Evolutionary conservation across 176 grass and related monocot genomes (phyloP).

Genomic region (Chrysopogon serrulatus): DNA sequence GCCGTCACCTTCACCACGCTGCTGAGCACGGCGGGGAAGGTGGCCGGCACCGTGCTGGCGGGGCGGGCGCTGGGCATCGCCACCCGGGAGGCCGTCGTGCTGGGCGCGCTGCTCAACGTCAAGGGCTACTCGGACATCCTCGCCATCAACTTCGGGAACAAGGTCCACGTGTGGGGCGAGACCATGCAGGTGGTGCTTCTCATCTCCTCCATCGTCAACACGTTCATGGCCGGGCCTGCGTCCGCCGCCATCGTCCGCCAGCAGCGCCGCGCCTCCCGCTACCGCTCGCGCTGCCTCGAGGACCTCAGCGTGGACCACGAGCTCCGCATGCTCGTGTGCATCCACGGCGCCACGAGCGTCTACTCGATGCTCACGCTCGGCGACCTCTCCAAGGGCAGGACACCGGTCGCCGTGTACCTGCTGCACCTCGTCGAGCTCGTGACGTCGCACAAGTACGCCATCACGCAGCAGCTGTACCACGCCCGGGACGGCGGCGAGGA

Average conservation of each 20-base stretch:
- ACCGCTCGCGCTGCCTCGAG: conserved; percentile 50
- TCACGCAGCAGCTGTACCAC: conserved; percentile 52
- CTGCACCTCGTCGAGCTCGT: conserved; percentile 68
- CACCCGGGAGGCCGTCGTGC: conserved; percentile 41
- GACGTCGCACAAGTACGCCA: conserved; percentile 43
- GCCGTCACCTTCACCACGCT: conserved; percentile 36
- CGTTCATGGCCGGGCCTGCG: conserved; percentile 54
- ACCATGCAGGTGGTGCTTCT: conserved; percentile 30
- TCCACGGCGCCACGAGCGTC: conserved; percentile 34
- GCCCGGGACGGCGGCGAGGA: neutral
- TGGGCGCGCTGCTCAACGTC: conserved; percentile 64
- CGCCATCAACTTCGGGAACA: conserved; percentile 33
- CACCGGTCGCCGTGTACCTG: conserved; percentile 35
- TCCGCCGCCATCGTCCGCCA: conserved; percentile 52
- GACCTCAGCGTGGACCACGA: conserved; percentile 36
- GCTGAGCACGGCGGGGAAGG: conserved; percentile 47
- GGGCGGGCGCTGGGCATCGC: conserved; percentile 29
- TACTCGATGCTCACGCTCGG: conserved; percentile 42
- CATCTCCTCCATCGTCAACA: conserved; percentile 44
- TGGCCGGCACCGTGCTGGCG: conserved; percentile 45
- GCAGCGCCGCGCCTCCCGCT: conserved; percentile 32
- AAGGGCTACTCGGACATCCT: conserved; percentile 73
- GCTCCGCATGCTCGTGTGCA: conserved; percentile 60
- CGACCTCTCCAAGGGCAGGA: conserved; percentile 24
- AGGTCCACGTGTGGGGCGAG: conserved; percentile 31